Evolutionary conservation across 1,139 yeast species (phyloP), one percentile per base, ranked within the genome.

Genomic region (Nematodospora anomalae): DNA sequence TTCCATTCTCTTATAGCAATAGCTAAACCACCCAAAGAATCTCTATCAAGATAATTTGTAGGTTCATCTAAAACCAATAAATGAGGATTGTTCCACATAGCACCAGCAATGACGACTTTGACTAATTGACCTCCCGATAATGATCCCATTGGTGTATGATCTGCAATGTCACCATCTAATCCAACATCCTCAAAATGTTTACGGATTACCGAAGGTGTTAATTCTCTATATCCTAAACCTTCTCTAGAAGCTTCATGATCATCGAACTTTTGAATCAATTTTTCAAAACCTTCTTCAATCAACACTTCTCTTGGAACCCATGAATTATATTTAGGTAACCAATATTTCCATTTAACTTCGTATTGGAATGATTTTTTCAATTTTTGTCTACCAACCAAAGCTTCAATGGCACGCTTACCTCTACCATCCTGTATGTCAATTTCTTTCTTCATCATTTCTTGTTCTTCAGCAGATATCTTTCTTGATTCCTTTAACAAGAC

Each of bases 21-120:
- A 13, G 98, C 97, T 50, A 92, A 75, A 33, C 97, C 98, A 58
- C 98, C 98, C 45, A 92, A 74, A 18, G 97, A 90, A 60, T 92
- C 98, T 71, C 98, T 82, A 66, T 92, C 98, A 67, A 92, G 76
- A 74, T 92, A 92, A 69, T 92, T 92, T 55, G 98, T 92, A 59
- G 98, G 98, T 77, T 92, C 98, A 66, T 92, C 98, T 49, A 92
- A 76, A 28, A 92, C 98, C 47, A 92, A 78, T 66, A 92, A 77
- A 66, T 92, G 98, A n/a, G 98, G 98, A 60, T 92, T 92, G 67
- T 92, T 90, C 98, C 98, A 92, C 95, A 92, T 92, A 48, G 97
- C 97, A 65, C 97, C 97, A 12, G 98, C 98, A 71, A 92, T 90
- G 45, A 92, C 98, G 46, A 92, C 97, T 68, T 92, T 92, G 46